Conservation (phyloP, 257 asterid genomes). For the Agastache rugosa region DNA sequence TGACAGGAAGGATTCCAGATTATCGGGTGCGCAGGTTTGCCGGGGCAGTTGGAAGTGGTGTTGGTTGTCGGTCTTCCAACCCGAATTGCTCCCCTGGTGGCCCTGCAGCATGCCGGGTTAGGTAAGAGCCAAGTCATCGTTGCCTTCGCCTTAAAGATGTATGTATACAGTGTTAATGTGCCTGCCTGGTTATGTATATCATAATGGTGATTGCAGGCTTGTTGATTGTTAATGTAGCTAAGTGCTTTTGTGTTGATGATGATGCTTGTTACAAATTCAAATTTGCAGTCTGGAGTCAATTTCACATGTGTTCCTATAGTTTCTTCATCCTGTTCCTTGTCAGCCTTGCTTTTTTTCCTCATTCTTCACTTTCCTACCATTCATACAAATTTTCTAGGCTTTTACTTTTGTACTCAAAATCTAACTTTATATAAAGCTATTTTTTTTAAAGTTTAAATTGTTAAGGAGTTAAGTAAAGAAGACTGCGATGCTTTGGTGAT, state of each 20-base stretch:
- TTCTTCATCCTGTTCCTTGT: neutral
- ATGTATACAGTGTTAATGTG: slow-evolving; percentile 35
- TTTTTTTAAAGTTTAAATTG: neutral
- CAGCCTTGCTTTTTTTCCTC: neutral
- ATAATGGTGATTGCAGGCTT: slow-evolving; percentile 45
- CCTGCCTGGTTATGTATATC: slow-evolving; percentile 36
- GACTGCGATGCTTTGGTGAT: no score
- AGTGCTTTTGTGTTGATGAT: slow-evolving; percentile 38
- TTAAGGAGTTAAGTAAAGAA: neutral
- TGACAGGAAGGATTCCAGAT: slow-evolving; percentile 61
- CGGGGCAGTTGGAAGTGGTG: slow-evolving; percentile 58
- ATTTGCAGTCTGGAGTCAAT: slow-evolving; percentile 26
- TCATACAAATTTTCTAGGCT: neutral
- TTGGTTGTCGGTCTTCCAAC: slow-evolving; percentile 74
- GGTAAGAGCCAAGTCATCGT: slow-evolving; percentile 52
- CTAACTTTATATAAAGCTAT: neutral
- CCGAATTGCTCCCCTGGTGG: slow-evolving; percentile 78
- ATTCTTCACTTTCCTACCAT: neutral
- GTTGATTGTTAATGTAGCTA: slow-evolving; percentile 48
- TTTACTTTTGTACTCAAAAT: neutral
- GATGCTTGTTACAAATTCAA: slow-evolving; percentile 35
- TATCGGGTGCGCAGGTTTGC: slow-evolving; percentile 66
- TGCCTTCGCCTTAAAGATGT: slow-evolving; percentile 32
- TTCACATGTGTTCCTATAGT: slow-evolving; percentile 10
- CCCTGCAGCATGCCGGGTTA: slow-evolving; percentile 76